Evolutionary conservation across 495 filamentous ascomycete species (phyloP), one percentile per base, ranked within the genome.

Genomic region (Xylaria venustula): DNA sequence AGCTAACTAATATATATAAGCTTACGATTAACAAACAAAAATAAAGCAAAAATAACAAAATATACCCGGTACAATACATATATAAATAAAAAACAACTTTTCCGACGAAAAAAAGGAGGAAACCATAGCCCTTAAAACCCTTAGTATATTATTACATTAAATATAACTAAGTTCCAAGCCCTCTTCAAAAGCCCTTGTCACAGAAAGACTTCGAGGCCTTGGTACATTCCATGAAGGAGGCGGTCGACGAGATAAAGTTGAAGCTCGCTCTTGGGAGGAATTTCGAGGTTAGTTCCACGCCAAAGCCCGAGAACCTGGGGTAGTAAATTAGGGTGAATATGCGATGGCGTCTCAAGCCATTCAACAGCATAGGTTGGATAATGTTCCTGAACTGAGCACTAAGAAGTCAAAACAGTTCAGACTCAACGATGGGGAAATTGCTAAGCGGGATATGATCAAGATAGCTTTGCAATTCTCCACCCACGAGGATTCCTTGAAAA

Each of bases 381-480:
- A 17, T 11, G 3, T 23, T 15, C 11, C 2, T 32, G n/a, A 17
- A 22, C 23, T 1, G 3, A 32, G 26, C 26, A 2, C 53, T 56
- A 34, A 56, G 2, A 34, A 11, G 41, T 11, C 1, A 17, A 56
- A 46, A 19, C 41, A 56, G 40, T 22, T 56, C 4, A 56, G 19
- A 56, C 20, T 56, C 17, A 26, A 36, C 19, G 40, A 56, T 4
- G 26, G 53, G 17, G 11, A 25, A 40, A 32, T 56, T 36, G 40
- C 34, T n/a, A 56, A 46, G 28, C 25, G 53, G 53, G 40, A 56
- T 7, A 56, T 56, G 42, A 61, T 71, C 45, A 68, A 63, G 30
- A 77, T 79, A 44, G 64, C 64, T 17, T 62, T 77, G 7, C 61
- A 64, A 9, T 64, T 67, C 17, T 54, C 67, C 5, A 60, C 52